Evolutionary conservation across 768 basidiomycete species (phyloP).

Genomic region (Hirschioporus abietinus): DNA sequence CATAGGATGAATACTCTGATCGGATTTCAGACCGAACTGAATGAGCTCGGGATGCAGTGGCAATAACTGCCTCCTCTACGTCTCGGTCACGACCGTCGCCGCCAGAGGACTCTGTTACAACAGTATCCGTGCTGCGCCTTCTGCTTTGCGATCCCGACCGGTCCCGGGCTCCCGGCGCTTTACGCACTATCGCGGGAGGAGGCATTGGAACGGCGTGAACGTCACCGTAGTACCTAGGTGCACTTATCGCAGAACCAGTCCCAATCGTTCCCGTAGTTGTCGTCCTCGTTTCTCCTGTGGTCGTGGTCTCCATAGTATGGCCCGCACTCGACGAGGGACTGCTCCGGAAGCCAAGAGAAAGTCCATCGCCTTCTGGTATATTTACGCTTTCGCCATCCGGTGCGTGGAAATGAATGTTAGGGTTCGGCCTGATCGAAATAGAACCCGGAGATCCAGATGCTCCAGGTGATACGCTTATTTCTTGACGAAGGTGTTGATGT

Average conservation of each 20-base stretch:
- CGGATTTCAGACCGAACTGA: constrained; percentile 48
- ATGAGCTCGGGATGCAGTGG: constrained; percentile 44
- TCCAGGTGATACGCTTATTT: neutral
- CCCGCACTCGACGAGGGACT: neutral
- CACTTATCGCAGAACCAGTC: neutral
- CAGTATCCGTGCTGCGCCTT: neutral
- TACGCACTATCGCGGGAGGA: neutral
- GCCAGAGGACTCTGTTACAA: neutral
- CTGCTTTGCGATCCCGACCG: neutral
- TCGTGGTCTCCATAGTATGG: neutral
- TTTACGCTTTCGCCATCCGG: neutral
- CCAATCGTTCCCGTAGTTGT: neutral
- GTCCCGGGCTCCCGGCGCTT: neutral
- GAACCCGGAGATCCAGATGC: neutral
- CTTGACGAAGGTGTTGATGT: neutral
- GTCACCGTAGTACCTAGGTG: neutral
- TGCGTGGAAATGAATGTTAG: neutral
- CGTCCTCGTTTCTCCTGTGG: neutral
- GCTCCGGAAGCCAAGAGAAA: neutral
- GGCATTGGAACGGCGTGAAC: neutral
- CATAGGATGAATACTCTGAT: constrained; percentile 29
- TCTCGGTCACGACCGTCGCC: neutral
- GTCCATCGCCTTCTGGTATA: neutral
- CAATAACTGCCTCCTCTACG: constrained; percentile 37
- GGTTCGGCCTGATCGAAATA: neutral